phyloP scores from a whole-genome alignment of 2,329 filamentous ascomycete genomes.

The Trichoderma cornu-damae region DNA sequence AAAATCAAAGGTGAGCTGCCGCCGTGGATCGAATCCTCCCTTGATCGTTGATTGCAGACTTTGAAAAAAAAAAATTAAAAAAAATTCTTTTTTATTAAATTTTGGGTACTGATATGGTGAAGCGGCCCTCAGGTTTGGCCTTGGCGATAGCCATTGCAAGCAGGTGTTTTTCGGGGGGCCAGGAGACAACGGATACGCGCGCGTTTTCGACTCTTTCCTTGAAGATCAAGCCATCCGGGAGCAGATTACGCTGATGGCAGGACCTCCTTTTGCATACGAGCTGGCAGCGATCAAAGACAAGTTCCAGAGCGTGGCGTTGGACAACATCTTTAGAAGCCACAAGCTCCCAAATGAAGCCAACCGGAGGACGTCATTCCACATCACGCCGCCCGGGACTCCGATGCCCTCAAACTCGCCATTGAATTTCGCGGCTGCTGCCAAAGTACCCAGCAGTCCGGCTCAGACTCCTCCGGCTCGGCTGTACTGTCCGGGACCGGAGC shows the following conservation, averaged over 20 bases:
- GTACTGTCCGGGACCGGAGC: not conserved
- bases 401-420: constrained; percentile 3
- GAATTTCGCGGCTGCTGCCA: constrained; percentile 22
- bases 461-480: not conserved
- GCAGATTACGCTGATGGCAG: constrained; percentile 36
- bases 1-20: constrained; percentile 36
- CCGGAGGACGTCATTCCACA: constrained; percentile 22
- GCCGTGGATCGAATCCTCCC: not conserved
- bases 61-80: too few relatives aligned
- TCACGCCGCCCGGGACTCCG: constrained; percentile 22
- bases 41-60: not conserved
- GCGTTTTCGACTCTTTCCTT: constrained; percentile 33
- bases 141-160: constrained; percentile 36
- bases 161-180: constrained; percentile 40
- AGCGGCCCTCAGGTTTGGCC: constrained; percentile 32
- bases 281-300: constrained; percentile 30
- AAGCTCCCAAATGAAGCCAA: constrained; percentile 23
- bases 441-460: not conserved
- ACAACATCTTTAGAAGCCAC: constrained; percentile 25
- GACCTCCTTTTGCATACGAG: constrained; percentile 35
- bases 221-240: constrained; percentile 24
- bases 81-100: too few relatives aligned
- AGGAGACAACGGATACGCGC: constrained; percentile 40
- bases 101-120: not conserved
- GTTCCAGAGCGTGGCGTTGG: constrained; percentile 26